These are phyloP conservation scores for Hippophae rhamnoides DNA, from an alignment of 306 rosid species.

Conservation along the genomic window DNA sequence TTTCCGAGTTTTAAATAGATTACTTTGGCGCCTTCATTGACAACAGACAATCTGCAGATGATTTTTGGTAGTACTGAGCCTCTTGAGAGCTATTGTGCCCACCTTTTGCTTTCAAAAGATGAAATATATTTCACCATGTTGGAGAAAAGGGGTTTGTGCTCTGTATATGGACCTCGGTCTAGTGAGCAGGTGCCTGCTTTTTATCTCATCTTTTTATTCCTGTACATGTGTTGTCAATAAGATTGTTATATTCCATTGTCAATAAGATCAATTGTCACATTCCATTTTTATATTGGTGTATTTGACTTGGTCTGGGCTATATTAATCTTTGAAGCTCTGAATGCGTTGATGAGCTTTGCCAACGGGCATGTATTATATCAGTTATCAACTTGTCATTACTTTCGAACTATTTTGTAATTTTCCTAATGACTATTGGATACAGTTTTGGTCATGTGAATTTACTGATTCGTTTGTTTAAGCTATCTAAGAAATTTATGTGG, in stretches of 20 bases:
- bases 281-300: no score
- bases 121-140: conserved; percentile 74
- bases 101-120: conserved; percentile 75
- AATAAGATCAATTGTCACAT: no score
- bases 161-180: conserved; percentile 76
- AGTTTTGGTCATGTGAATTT: no score
- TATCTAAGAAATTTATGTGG: no score
- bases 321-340: no score
- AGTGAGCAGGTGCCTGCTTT: conserved; percentile 55
- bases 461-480: no score
- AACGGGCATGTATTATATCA: no score
- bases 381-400: no score
- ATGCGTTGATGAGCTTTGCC: no score
- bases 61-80: conserved; percentile 75
- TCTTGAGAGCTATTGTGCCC: conserved; percentile 89
- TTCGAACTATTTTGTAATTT: no score
- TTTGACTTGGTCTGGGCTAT: no score
- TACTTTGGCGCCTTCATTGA: conserved; percentile 23
- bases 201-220: neutral
- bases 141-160: conserved; percentile 62
- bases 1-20: conserved; percentile 15
- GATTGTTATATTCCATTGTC: neutral
- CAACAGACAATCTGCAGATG: conserved; percentile 48
- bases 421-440: no score
- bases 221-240: neutral